These are phyloP conservation scores for Suhomyces canberraensis DNA, from an alignment of 805 yeast genomes.

Conservation along the genomic window DNA sequence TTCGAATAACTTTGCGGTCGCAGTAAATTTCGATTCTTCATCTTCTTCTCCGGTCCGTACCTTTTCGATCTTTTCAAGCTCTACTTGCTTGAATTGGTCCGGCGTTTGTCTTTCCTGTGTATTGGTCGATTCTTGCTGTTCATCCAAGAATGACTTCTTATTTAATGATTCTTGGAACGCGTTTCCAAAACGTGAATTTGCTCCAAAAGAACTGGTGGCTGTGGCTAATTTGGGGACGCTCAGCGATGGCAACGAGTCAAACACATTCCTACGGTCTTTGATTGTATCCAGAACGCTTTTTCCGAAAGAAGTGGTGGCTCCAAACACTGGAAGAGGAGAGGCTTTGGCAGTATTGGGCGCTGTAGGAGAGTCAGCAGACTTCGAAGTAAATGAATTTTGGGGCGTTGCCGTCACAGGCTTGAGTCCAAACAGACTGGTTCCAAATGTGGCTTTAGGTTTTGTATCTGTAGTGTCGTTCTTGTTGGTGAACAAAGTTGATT, in stretches of 20 bases:
- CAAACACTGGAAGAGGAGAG: constrained; percentile 30
- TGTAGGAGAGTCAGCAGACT: constrained; percentile 9
- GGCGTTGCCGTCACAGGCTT: constrained; percentile 9
- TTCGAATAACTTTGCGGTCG: constrained; percentile 76
- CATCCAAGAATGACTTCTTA: constrained; percentile 59
- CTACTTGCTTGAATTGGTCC: constrained; percentile 53
- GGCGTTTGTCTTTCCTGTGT: constrained; percentile 18
- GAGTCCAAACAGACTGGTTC: constrained; percentile 13
- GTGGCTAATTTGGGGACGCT: constrained; percentile 3
- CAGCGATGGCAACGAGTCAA: constrained; percentile 20
- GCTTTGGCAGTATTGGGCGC: constrained; percentile 9
- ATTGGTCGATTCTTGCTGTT: constrained; percentile 10
- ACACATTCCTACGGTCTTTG: constrained; percentile 24
- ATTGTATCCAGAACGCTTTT: constrained; percentile 22
- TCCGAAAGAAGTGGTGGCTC: constrained; percentile 42
- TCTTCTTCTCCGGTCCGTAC: constrained; percentile 87
- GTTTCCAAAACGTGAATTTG: constrained; percentile 45
- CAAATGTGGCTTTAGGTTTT: constrained; percentile 11
- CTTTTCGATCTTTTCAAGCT: constrained; percentile 51
- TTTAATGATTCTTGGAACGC: constrained; percentile 53
- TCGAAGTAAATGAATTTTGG: constrained; percentile 7
- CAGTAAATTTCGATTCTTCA: constrained; percentile 64
- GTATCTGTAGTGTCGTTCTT: constrained; percentile 6
- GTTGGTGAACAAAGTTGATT: not conserved
- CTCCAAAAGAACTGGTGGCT: constrained; percentile 38